A percentile compares a stretch with the other conserved stretches of the same genome.
These are phyloP conservation scores for Puccinia coronata DNA, from an alignment of 1,284 basidiomycete species.

Conservation along the genomic window DNA sequence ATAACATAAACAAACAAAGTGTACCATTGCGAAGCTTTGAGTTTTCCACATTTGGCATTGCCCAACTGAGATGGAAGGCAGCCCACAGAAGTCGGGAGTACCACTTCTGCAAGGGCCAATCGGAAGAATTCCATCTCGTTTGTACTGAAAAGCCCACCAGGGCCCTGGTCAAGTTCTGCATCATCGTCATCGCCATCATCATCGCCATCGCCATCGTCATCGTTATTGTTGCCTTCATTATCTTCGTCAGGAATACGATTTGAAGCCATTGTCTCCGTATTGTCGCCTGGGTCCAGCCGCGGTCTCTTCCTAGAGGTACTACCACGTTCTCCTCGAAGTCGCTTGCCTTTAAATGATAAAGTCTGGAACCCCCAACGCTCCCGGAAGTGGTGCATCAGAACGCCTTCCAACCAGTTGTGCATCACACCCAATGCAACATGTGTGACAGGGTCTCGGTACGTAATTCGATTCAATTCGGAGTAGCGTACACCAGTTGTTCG, in stretches of 20 bases:
- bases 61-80: neutral
- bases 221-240: too few relatives aligned
- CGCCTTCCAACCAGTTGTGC: conserved; percentile 45
- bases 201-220: neutral
- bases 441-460: conserved; percentile 2
- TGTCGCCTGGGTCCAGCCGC: neutral
- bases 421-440: conserved; percentile 30
- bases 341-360: neutral
- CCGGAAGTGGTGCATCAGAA: conserved; percentile 29
- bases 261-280: neutral
- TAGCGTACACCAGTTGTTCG: neutral
- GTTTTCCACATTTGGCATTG: conserved; percentile 4
- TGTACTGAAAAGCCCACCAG: conserved; percentile 12
- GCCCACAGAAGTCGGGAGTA: neutral
- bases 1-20: conserved; percentile 25
- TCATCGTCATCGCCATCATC: conserved; percentile 5
- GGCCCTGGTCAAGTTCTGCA: conserved; percentile 8
- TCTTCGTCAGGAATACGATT: neutral
- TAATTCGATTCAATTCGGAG: conserved; percentile 18
- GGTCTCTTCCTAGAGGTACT: neutral
- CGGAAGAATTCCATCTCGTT: conserved; percentile 23
- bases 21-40: conserved; percentile 33
- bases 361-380: conserved; percentile 33
- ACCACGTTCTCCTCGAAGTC: neutral
- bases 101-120: neutral